A percentile compares a stretch with the other conserved stretches of the same genome.
Conservation (phyloP, 1,139 yeast species). For the Sugiyamaella grinbergsii region DNA sequence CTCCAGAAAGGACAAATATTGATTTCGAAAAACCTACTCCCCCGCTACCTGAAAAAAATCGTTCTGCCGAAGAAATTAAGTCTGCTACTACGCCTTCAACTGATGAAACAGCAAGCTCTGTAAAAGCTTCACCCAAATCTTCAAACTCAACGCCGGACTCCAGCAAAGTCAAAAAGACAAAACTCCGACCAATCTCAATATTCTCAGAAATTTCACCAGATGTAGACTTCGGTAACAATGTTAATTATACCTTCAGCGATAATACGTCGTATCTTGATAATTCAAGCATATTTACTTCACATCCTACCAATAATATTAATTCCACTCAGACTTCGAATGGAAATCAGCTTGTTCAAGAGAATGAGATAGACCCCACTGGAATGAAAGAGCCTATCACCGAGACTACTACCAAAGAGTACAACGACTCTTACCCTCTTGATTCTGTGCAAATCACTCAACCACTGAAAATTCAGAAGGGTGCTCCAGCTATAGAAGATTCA, state of each 20-base stretch:
- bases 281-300: neutral
- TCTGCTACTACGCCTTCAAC: too few species aligned
- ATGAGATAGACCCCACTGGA: neutral
- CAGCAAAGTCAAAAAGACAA: neutral
- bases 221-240: neutral
- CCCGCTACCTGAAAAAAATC: slow-evolving; percentile 9
- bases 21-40: slow-evolving; percentile 1
- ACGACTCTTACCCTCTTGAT: too few species aligned
- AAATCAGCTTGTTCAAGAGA: too few species aligned
- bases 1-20: neutral
- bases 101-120: too few species aligned
- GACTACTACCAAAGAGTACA: too few species aligned
- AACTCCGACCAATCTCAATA: slow-evolving; percentile 4
- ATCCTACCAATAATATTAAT: neutral
- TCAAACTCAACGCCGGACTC: too few species aligned
- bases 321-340: neutral
- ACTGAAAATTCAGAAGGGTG: neutral
- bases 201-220: neutral
- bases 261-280: neutral
- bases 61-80: too few species aligned
- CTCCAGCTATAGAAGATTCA: neutral
- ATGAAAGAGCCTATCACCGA: too few species aligned
- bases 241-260: slow-evolving; percentile 5
- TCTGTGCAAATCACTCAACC: neutral
- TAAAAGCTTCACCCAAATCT: neutral